A percentile compares a stretch with the other conserved stretches of the same genome.
phyloP scores from a whole-genome alignment of 2,329 filamentous ascomycete species.

The Fusarium temperatum region DNA sequence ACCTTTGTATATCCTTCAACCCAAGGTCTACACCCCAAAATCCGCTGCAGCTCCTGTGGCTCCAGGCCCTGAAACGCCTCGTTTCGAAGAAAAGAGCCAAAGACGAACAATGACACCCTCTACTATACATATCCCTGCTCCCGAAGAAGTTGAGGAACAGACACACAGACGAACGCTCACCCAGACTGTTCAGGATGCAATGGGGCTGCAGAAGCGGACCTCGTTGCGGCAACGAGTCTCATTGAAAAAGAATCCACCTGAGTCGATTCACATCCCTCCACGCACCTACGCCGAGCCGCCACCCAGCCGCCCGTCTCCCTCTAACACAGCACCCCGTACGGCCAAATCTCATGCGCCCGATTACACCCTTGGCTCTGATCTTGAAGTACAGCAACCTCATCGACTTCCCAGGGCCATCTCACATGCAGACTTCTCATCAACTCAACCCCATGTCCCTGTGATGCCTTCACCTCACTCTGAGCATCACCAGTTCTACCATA shows the following conservation, averaged over 20 bases:
- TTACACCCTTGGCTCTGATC: conserved; percentile 59
- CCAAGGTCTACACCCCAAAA: conserved; percentile 65
- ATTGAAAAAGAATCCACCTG: conserved; percentile 60
- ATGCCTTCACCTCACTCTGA: conserved; percentile 49
- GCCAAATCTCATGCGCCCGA: conserved; percentile 49
- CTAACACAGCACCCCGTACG: conserved; percentile 46
- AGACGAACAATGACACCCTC: conserved; percentile 28
- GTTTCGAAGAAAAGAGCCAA: conserved; percentile 16
- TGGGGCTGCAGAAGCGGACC: conserved; percentile 49
- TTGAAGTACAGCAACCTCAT: conserved; percentile 51
- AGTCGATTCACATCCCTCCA: conserved; percentile 64
- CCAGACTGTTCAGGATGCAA: conserved; percentile 20
- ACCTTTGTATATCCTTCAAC: conserved; percentile 63
- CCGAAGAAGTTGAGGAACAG: conserved; percentile 22
- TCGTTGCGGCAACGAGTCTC: conserved; percentile 65
- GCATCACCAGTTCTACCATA: conserved; percentile 63
- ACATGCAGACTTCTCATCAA: conserved; percentile 42
- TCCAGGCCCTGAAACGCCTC: conserved; percentile 36
- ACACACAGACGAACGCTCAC: conserved; percentile 32
- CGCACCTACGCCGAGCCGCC: conserved; percentile 35
- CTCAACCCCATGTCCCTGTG: conserved; percentile 36
- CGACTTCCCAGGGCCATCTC: conserved; percentile 48
- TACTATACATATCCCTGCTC: conserved; percentile 17
- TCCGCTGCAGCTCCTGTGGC: conserved; percentile 59
- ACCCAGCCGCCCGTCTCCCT: conserved; percentile 44